Percentiles rank a stretch among this genome's conserved stretches.
Conservation (phyloP, 176 grass and related monocot species). For the Cocos nucifera region DNA sequence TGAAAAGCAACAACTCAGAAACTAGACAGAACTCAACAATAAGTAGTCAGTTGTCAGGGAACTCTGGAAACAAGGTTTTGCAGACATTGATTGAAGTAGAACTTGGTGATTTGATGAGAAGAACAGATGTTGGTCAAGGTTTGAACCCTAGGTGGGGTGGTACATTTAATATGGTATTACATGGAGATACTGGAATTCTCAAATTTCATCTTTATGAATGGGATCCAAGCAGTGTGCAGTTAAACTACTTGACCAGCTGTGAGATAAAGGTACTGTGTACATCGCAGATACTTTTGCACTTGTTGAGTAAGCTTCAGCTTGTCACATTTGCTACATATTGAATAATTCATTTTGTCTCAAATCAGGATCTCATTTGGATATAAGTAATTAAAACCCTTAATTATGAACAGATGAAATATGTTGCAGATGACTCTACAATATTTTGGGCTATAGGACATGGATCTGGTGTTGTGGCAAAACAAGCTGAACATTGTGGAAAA, state of each 20-base stretch:
- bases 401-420: slow-evolving; percentile 81
- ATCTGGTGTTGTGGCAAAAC: slow-evolving; percentile 73
- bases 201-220: slow-evolving; percentile 92
- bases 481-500: slow-evolving; percentile 59
- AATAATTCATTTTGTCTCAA: background rate
- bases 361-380: slow-evolving; percentile 9
- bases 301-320: too few species aligned
- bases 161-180: slow-evolving; percentile 83
- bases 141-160: slow-evolving; percentile 60
- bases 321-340: too few species aligned
- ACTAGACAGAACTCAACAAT: slow-evolving; percentile 23
- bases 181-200: slow-evolving; percentile 69
- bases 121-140: slow-evolving; percentile 57
- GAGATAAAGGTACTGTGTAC: slow-evolving; percentile 71
- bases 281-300: too few species aligned
- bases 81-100: slow-evolving; percentile 82
- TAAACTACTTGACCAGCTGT: slow-evolving; percentile 72
- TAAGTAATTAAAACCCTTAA: slow-evolving; percentile 9
- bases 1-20: slow-evolving; percentile 27
- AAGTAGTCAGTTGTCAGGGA: slow-evolving; percentile 19
- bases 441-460: slow-evolving; percentile 85
- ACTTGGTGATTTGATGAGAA: slow-evolving; percentile 73
- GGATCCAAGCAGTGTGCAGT: slow-evolving; percentile 63
- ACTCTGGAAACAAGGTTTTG: slow-evolving; percentile 17
- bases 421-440: slow-evolving; percentile 74